Conservation (phyloP, 2,329 filamentous ascomycete species). For the Cordyceps cicadae region DNA sequence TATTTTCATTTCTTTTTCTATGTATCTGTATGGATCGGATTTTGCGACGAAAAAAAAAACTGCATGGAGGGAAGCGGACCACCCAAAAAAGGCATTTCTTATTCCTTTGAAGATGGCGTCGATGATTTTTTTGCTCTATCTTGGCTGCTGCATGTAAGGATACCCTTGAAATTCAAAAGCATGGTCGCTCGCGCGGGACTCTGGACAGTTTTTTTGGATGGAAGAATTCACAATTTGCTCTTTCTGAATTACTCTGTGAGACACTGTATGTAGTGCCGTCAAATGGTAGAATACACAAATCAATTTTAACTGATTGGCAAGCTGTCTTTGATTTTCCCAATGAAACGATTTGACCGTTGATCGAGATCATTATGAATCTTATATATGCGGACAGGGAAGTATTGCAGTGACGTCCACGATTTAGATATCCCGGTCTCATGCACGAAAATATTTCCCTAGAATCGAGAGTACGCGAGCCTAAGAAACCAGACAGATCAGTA, state of each 20-base stretch:
- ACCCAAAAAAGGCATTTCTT: background rate
- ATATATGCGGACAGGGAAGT: too few species aligned
- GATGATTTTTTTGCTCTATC: conserved; percentile 4
- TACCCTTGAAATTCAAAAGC: conserved; percentile 10
- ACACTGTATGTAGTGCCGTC: background rate
- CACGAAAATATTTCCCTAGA: background rate
- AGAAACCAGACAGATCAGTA: background rate
- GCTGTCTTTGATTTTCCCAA: too few species aligned
- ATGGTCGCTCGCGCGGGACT: background rate
- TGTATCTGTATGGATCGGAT: background rate
- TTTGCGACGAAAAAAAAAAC: background rate
- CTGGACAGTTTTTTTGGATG: background rate
- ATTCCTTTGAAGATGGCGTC: conserved; percentile 1
- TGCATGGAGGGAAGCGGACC: conserved; percentile 1
- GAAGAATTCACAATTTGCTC: background rate
- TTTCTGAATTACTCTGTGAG: background rate
- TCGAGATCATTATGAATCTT: too few species aligned
- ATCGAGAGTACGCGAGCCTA: background rate
- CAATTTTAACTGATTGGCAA: too few species aligned
- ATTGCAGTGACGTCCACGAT: too few species aligned
- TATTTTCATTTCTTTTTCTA: background rate
- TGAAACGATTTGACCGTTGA: background rate
- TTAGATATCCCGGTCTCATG: too few species aligned
- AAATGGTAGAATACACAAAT: too few species aligned
- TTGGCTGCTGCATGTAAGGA: conserved; percentile 9